Evolutionary conservation across 331 rosid species (phyloP).

Genomic region (Quercus lobata): DNA sequence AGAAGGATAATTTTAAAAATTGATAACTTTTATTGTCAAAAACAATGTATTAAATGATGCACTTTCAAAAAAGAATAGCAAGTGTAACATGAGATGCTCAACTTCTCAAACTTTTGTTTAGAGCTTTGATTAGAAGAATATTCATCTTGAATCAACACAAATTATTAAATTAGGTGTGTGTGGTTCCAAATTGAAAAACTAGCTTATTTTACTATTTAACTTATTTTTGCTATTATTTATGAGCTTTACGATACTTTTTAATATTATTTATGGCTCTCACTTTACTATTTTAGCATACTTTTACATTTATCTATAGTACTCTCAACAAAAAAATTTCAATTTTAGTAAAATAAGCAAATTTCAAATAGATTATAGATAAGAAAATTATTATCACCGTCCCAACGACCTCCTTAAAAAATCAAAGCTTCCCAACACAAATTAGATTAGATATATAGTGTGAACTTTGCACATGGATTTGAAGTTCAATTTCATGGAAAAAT

Average conservation of each 20-base stretch:
- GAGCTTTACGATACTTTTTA: fast-evolving
- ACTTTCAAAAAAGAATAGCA: too few species aligned
- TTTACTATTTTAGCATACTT: fast-evolving
- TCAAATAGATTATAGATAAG: fast-evolving
- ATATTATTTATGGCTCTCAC: fast-evolving
- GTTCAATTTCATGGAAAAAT: neutral
- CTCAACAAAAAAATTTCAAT: fast-evolving
- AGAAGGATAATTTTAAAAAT: too few species aligned
- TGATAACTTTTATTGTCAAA: too few species aligned
- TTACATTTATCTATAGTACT: fast-evolving
- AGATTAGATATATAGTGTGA: too few species aligned
- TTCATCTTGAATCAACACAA: too few species aligned
- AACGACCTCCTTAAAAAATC: neutral
- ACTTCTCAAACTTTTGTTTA: too few species aligned
- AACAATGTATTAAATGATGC: too few species aligned
- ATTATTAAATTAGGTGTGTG: neutral
- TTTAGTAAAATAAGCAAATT: fast-evolving
- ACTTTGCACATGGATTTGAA: neutral
- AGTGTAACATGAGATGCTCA: too few species aligned
- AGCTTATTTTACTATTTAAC: too few species aligned
- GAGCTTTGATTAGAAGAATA: too few species aligned
- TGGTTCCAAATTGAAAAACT: too few species aligned
- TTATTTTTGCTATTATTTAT: too few species aligned
- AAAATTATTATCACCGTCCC: neutral
- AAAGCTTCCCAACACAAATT: neutral